These are phyloP conservation scores for Caloboletus firmus DNA, from an alignment of 1,284 basidiomycete species.

Conservation along the genomic window DNA sequence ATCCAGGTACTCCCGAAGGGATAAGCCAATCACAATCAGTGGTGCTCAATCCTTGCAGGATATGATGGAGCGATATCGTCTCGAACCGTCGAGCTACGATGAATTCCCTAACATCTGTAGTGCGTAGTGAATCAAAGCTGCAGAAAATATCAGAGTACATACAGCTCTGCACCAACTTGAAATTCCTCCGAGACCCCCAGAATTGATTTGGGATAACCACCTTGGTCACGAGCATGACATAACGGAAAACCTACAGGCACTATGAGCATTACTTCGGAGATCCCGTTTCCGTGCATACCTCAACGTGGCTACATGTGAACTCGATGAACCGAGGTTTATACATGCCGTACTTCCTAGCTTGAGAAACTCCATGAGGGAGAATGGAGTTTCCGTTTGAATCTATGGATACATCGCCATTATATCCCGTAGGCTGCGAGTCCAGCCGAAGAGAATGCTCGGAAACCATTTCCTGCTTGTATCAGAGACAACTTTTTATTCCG, in stretches of 20 bases:
- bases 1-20: constrained; percentile 40
- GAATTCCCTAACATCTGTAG: constrained; percentile 68
- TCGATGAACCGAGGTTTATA: constrained; percentile 78
- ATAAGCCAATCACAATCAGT: constrained; percentile 83
- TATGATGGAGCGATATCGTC: constrained; percentile 74
- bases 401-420: constrained; percentile 40
- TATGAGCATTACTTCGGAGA: neutral
- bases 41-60: constrained; percentile 77
- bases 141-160: constrained; percentile 28
- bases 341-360: constrained; percentile 45
- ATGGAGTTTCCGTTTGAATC: constrained; percentile 51
- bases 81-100: constrained; percentile 80
- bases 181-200: constrained; percentile 79
- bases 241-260: constrained; percentile 64
- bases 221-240: constrained; percentile 62
- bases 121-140: neutral
- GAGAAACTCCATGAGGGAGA: constrained; percentile 44
- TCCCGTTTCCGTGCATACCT: constrained; percentile 43
- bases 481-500: neutral
- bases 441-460: constrained; percentile 62
- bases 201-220: constrained; percentile 73
- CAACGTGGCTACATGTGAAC: constrained; percentile 63
- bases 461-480: constrained; percentile 60
- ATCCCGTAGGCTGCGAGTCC: constrained; percentile 47
- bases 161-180: constrained; percentile 63